Evolutionary conservation across 768 basidiomycete species (phyloP).

Genomic region (Podaxis sp.): DNA sequence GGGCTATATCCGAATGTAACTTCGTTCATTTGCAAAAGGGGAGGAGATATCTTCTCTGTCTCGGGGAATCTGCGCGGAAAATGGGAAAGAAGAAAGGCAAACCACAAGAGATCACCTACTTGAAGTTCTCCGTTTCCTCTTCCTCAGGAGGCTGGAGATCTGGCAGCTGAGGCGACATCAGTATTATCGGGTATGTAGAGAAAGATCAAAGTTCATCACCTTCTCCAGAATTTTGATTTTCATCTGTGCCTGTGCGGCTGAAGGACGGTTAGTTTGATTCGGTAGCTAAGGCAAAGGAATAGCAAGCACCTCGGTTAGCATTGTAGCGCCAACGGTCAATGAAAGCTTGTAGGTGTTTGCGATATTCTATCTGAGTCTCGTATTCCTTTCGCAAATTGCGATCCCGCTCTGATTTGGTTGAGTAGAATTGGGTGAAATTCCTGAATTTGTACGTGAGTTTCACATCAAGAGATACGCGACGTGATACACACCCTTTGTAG

Average conservation of each 20-base stretch:
- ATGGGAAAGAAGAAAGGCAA: neutral
- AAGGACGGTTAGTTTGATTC: neutral
- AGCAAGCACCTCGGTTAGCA: slow-evolving; percentile 72
- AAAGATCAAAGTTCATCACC: slow-evolving; percentile 30
- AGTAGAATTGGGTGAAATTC: slow-evolving; percentile 98
- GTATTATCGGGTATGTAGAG: neutral
- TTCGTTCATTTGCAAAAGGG: slow-evolving; percentile 87
- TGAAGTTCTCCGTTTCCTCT: slow-evolving; percentile 93
- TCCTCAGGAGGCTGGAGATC: slow-evolving; percentile 90
- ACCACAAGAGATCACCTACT: slow-evolving; percentile 35
- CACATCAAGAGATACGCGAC: neutral
- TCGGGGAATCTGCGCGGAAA: slow-evolving; percentile 73
- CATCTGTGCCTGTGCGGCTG: slow-evolving; percentile 83
- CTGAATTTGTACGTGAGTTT: slow-evolving; percentile 32
- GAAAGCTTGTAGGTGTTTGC: slow-evolving; percentile 94
- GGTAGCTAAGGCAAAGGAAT: neutral
- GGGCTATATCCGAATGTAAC: slow-evolving; percentile 85
- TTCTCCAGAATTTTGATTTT: slow-evolving; percentile 79
- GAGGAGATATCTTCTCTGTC: slow-evolving; percentile 96
- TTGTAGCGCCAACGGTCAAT: slow-evolving; percentile 99
- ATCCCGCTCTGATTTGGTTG: slow-evolving; percentile 94
- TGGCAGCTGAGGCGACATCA: slow-evolving; percentile 57
- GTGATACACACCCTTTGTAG: slow-evolving; percentile 80
- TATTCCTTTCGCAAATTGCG: slow-evolving; percentile 92
- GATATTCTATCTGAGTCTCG: slow-evolving; percentile 92